Base-by-base conservation (phyloP, 2,329 filamentous ascomycete species). In the Trichoderma guizhouense region DNA sequence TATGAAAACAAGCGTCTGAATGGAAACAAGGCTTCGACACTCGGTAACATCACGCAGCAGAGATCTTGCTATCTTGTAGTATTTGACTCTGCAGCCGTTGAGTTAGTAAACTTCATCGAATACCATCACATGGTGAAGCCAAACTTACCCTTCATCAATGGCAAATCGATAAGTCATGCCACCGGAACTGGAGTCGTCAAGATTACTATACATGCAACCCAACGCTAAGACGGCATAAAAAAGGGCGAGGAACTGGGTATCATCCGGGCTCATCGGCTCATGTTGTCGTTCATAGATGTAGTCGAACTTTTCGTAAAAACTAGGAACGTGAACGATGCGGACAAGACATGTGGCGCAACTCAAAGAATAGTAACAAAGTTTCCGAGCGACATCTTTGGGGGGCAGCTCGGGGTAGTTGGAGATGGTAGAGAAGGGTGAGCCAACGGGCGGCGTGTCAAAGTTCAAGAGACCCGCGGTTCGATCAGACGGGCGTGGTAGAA, bases 1-100 rank as follows among this genome's bases (percentile, higher is more conserved):
- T 87, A 94, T 92, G 79, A 93, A 94, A 24, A 94, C 83, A 7
- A 96, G 86, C 2, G 91, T 89, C 79, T 96, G 93, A 9, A 95
- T 83, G 1, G 92, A 92, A 24, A 86, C 88, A 57, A 95, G 84
- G 78, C 95, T 92, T 61, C 92, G 89, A 75, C 92, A 94, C 72
- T 91, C 89, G 1, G 89, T 89, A 57, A 91, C 84, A 73, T 91
- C 89, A 71, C 88, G 85, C 62, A 95, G 83, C 71, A 94, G 84
- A 57, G 88, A 83, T 70, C 92, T 87, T 6, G 92, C 89, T 3
- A 87, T 86, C 75, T 88, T 89, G 79, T 93, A 94, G 74, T 93
- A 95, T 83, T 92, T 93, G 74, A 92, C 85, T 34, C 93, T 94
- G 26, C 21, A 36, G 6, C 9, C 15, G 28, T 51, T 14, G 18